Percentiles rank a stretch among this genome's conserved stretches.
Conservation (phyloP, 176 grass and related monocot genomes). For the Puccinellia tenuiflora region DNA sequence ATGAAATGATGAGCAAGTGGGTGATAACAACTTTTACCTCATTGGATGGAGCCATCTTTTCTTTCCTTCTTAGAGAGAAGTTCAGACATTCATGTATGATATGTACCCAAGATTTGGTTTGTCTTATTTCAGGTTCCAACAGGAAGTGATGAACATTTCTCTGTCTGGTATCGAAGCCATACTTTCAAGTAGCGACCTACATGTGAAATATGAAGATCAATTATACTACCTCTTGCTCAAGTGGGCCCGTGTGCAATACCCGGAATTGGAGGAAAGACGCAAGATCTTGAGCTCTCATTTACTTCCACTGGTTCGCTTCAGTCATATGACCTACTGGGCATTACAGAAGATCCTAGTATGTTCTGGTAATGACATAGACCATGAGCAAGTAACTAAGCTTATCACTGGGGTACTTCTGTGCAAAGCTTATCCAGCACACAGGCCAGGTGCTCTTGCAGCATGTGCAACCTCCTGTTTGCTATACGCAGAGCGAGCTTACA, state of each 20-base stretch:
- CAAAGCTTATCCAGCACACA: slow-evolving; percentile 67
- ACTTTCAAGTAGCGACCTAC: neutral
- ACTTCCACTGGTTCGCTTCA: slow-evolving; percentile 52
- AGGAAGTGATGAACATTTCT: neutral
- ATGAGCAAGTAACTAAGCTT: slow-evolving; percentile 57
- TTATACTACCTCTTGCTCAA: slow-evolving; percentile 70
- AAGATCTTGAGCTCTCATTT: slow-evolving; percentile 63
- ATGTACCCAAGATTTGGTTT: no score
- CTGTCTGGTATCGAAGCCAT: neutral
- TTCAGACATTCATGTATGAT: no score
- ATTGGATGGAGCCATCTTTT: neutral
- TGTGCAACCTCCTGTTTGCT: slow-evolving; percentile 34
- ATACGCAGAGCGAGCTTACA: slow-evolving; percentile 67
- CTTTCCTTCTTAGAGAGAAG: no score
- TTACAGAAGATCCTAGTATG: slow-evolving; percentile 62
- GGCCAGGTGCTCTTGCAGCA: slow-evolving; percentile 48
- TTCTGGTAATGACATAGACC: slow-evolving; percentile 45
- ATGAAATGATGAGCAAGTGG: neutral
- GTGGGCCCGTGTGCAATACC: slow-evolving; percentile 55
- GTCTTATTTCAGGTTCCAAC: slow-evolving; percentile 21
- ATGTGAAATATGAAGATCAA: slow-evolving; percentile 41
- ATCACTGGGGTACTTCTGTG: slow-evolving; percentile 72
- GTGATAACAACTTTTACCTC: no score
- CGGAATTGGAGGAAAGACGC: slow-evolving; percentile 55
- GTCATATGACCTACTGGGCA: slow-evolving; percentile 68